These are phyloP conservation scores for Astrephomene gubernaculifera DNA, from an alignment of 139 green algal genomes.

Conservation along the genomic window DNA sequence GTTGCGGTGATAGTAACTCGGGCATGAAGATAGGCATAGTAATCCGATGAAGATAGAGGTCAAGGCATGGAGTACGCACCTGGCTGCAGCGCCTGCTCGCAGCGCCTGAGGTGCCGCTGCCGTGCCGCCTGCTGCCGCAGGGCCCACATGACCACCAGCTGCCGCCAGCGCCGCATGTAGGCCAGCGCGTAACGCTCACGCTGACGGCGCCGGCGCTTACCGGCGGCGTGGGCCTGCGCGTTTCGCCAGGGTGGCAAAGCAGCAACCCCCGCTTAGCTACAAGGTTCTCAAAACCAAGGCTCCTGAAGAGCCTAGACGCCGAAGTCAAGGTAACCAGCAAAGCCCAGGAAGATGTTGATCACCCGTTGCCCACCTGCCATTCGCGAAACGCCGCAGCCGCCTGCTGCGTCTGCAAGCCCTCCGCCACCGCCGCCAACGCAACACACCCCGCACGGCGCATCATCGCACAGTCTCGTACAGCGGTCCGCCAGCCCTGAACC, in stretches of 20 bases:
- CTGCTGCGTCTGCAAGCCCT: not conserved
- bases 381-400: not conserved
- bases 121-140: constrained; percentile 18
- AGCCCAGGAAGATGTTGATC: too few species aligned
- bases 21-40: too few species aligned
- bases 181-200: constrained; percentile 14
- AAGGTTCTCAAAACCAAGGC: too few species aligned
- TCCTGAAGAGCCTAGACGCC: too few species aligned
- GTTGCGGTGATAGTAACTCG: too few species aligned
- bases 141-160: constrained; percentile 22
- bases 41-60: too few species aligned
- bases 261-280: too few species aligned
- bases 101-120: constrained; percentile 26
- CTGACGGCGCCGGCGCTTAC: not conserved
- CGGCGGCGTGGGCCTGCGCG: constrained; percentile 5
- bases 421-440: not conserved
- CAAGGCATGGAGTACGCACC: not conserved
- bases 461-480: not conserved
- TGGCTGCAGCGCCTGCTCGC: not conserved
- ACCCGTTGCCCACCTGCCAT: constrained; percentile 34
- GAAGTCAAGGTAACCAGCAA: too few species aligned
- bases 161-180: constrained; percentile 41
- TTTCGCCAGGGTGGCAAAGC: too few species aligned
- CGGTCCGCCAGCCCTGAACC: constrained; percentile 2
- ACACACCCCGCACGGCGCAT: not conserved